A percentile compares a stretch with the other conserved stretches of the same genome.
These are phyloP conservation scores for Lentinula guzmanii DNA, from an alignment of 768 basidiomycete species.

Conservation along the genomic window DNA sequence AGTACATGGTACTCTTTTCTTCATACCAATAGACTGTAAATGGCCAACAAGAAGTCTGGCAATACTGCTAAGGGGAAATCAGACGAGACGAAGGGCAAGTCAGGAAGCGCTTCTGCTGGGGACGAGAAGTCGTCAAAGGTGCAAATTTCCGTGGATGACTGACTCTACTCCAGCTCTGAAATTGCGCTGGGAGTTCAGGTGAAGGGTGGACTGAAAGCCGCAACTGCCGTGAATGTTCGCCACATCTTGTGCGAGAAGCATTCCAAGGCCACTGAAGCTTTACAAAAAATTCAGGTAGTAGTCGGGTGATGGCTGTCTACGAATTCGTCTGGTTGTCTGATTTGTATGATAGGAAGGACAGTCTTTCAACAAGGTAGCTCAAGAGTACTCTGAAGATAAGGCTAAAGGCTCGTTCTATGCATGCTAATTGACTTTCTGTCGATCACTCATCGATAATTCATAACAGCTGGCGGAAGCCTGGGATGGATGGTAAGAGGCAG, in stretches of 20 bases:
- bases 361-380: constrained; percentile 82
- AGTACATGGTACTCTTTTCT: no score
- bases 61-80: constrained; percentile 21
- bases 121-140: constrained; percentile 38
- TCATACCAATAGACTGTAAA: background rate
- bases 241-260: constrained; percentile 90
- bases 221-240: constrained; percentile 78
- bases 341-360: constrained; percentile 50
- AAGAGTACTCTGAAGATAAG: constrained; percentile 89
- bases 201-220: constrained; percentile 57
- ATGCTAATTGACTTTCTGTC: background rate
- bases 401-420: constrained; percentile 58
- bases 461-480: constrained; percentile 72
- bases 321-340: background rate
- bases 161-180: background rate
- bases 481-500: constrained; percentile 86
- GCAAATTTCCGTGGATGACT: background rate
- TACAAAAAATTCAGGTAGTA: constrained; percentile 75
- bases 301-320: background rate
- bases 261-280: constrained; percentile 69
- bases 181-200: background rate
- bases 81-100: constrained; percentile 37
- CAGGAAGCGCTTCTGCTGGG: constrained; percentile 23
- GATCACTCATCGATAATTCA: background rate
- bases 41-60: constrained; percentile 7